These are phyloP conservation scores for Hyparrhenia diplandra DNA, from an alignment of 176 grass and related monocot genomes.

Conservation along the genomic window DNA sequence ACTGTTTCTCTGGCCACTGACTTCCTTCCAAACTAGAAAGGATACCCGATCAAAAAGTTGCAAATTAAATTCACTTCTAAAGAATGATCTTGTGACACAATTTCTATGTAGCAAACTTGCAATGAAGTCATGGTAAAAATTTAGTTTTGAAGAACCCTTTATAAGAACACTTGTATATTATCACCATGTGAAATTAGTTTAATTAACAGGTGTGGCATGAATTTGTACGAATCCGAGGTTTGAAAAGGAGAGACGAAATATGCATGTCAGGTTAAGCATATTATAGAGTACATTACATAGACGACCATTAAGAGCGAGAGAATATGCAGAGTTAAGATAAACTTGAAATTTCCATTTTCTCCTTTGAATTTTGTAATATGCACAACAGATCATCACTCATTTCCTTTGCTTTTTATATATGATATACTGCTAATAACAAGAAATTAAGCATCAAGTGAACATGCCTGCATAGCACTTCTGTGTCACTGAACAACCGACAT, in stretches of 20 bases:
- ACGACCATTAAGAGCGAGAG: not conserved
- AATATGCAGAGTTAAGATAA: not conserved
- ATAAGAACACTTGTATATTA: not conserved
- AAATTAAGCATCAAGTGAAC: not conserved
- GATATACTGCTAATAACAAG: not conserved
- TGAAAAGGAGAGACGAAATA: not conserved
- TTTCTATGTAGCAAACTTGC: not conserved
- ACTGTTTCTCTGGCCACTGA: slow-evolving; percentile 58
- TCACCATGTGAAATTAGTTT: not conserved
- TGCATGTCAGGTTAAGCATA: not conserved
- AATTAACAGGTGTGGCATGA: not conserved
- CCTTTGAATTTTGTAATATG: not conserved
- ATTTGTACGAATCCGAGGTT: not conserved
- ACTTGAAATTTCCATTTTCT: not conserved
- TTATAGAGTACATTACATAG: not conserved
- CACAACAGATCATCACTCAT: not conserved
- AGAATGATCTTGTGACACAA: not conserved
- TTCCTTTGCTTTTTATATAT: not conserved
- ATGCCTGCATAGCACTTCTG: not conserved
- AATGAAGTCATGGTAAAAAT: not conserved
- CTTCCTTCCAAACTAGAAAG: slow-evolving; percentile 70
- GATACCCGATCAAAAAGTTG: not conserved
- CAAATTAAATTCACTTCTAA: not conserved
- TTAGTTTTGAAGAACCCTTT: not conserved
- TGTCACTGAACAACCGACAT: not conserved